Percentiles rank a stretch among this genome's conserved stretches.
phyloP scores from a whole-genome alignment of 2,329 filamentous ascomycete species.

The Aspergillus aculeatinus region DNA sequence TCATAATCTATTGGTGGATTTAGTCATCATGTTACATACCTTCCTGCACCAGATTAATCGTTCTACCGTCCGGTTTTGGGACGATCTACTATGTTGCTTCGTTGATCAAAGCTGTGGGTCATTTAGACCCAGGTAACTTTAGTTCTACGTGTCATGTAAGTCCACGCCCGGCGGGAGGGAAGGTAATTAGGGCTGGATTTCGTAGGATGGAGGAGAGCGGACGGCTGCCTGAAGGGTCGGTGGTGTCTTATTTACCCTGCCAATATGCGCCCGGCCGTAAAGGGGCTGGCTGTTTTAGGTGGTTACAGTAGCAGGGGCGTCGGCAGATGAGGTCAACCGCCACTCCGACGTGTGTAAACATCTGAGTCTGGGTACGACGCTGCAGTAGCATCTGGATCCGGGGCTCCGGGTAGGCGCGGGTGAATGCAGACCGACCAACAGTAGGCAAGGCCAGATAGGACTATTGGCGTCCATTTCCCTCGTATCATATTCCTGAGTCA shows the following conservation, averaged over 20 bases:
- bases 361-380: not conserved
- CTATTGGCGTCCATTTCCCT: slow-evolving; percentile 19
- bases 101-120: not conserved
- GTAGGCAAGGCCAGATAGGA: slow-evolving; percentile 6
- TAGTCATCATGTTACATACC: slow-evolving; percentile 6
- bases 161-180: not conserved
- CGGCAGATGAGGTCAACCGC: not conserved
- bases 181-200: not conserved
- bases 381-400: not conserved
- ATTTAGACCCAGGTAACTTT: not conserved
- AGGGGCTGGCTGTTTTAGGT: not conserved
- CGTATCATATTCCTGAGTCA: slow-evolving; percentile 17
- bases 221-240: not conserved
- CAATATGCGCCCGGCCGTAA: not conserved
- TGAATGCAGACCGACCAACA: slow-evolving; percentile 16
- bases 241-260: not conserved
- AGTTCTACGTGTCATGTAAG: not conserved
- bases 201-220: not conserved
- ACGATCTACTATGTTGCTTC: not conserved
- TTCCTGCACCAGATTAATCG: slow-evolving; percentile 1
- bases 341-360: not conserved
- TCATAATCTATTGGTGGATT: slow-evolving; percentile 5
- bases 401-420: slow-evolving; percentile 1
- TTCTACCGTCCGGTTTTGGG: not conserved
- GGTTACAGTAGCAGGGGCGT: not conserved